Evolutionary conservation across 371 early-diverging fungal genomes (phyloP).

Genomic region (Umbelopsis sp.): DNA sequence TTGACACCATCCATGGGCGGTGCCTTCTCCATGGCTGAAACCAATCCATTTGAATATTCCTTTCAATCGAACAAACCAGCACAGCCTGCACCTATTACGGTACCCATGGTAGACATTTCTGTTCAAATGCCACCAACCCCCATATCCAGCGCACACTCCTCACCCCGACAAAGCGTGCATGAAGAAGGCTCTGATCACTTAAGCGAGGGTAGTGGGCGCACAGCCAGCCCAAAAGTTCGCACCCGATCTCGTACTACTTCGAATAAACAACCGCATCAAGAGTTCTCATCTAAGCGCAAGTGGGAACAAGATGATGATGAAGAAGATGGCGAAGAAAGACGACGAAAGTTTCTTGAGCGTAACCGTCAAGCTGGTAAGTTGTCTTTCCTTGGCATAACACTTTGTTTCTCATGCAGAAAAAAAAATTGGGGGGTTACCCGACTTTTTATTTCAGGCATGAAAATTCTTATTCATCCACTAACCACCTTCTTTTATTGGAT

Average conservation of each 20-base stretch:
- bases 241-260: constrained; percentile 1
- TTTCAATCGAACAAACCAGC: not conserved
- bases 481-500: no score
- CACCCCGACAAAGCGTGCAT: constrained; percentile 13
- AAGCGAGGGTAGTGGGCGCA: not conserved
- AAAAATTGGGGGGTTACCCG: not conserved
- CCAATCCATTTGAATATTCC: constrained; percentile 36
- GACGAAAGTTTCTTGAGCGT: constrained; percentile 62
- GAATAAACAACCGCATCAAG: not conserved
- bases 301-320: constrained; percentile 6
- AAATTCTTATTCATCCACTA: not conserved
- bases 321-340: constrained; percentile 44
- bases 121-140: not conserved
- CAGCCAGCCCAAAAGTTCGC: not conserved
- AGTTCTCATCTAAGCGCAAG: not conserved
- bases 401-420: constrained; percentile 1
- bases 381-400: no score
- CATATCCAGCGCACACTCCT: not conserved
- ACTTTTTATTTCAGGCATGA: not conserved
- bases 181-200: not conserved
- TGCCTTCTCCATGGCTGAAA: constrained; percentile 24
- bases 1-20: constrained; percentile 29
- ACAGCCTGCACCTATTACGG: not conserved
- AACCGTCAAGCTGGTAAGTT: constrained; percentile 65
- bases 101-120: not conserved